phyloP scores from a whole-genome alignment of 768 basidiomycete species.

The Termitomyces sp. region DNA sequence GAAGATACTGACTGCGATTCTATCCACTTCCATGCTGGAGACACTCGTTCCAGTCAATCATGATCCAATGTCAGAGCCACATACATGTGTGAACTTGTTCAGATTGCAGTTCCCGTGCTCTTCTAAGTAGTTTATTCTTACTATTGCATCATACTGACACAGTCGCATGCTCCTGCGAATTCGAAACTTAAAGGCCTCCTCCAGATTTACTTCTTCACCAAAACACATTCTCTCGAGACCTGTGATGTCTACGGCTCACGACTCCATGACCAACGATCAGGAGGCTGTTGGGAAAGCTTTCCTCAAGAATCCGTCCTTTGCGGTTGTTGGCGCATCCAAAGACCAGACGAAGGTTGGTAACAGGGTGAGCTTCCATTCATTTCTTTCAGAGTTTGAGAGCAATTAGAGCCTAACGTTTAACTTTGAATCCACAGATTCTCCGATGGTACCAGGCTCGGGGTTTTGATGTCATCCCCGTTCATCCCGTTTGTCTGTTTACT shows the following conservation, averaged over 20 bases:
- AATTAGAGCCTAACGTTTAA: constrained; percentile 1
- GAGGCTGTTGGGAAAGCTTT: constrained; percentile 50
- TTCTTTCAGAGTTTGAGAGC: not conserved
- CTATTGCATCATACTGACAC: constrained; percentile 7
- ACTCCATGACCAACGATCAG: constrained; percentile 14
- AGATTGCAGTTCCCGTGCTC: no score
- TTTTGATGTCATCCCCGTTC: constrained; percentile 66
- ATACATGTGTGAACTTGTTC: not conserved
- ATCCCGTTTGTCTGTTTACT: constrained; percentile 49
- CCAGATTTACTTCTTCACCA: not conserved
- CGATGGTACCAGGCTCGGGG: constrained; percentile 69
- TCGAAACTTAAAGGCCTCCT: constrained; percentile 3
- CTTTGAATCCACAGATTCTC: constrained; percentile 47
- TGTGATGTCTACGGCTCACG: constrained; percentile 9
- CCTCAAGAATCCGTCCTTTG: constrained; percentile 59
- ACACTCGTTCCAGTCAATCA: no score
- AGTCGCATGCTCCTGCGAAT: constrained; percentile 5
- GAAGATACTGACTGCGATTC: not conserved
- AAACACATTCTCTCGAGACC: constrained; percentile 13
- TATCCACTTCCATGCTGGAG: not conserved
- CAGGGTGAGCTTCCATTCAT: constrained; percentile 39
- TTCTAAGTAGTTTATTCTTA: not conserved
- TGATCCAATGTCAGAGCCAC: not conserved
- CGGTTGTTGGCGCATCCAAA: constrained; percentile 82
- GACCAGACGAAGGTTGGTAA: constrained; percentile 78